phyloP scores from a whole-genome alignment of 805 yeast genomes.

The Myxozyma lipomycoides region DNA sequence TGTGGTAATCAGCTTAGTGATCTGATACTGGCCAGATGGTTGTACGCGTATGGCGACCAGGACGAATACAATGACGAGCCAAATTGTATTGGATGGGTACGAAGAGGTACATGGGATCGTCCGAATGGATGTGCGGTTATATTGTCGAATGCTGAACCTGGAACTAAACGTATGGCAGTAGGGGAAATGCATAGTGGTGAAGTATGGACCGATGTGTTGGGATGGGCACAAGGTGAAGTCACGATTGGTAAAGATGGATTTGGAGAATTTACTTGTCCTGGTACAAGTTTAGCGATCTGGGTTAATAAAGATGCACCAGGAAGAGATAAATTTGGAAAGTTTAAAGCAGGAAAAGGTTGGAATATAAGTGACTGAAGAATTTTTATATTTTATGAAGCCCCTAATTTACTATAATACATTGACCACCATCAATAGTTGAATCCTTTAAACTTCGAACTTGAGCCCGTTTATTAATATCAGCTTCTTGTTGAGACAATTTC shows the following conservation, averaged over 20 bases:
- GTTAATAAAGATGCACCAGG: conserved; percentile 18
- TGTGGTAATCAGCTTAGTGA: conserved; percentile 26
- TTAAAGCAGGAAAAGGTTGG: conserved; percentile 7
- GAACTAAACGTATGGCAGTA: conserved; percentile 23
- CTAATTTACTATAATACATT: conserved; percentile 5
- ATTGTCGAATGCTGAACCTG: conserved; percentile 20
- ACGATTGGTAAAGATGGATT: conserved; percentile 22
- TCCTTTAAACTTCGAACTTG: conserved; percentile 18
- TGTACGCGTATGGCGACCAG: conserved; percentile 26
- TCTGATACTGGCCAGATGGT: conserved; percentile 18
- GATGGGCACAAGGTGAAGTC: conserved; percentile 19
- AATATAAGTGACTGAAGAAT: background rate
- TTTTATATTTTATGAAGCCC: no score
- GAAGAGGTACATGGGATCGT: conserved; percentile 25
- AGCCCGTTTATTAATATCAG: conserved; percentile 11
- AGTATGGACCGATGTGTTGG: conserved; percentile 25
- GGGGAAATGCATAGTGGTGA: conserved; percentile 21
- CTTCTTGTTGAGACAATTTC: conserved; percentile 9
- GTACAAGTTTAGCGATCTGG: conserved; percentile 21
- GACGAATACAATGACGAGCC: conserved; percentile 22
- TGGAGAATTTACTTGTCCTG: conserved; percentile 21
- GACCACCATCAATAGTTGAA: conserved; percentile 10
- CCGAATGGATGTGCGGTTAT: conserved; percentile 22
- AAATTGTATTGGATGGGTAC: conserved; percentile 27
- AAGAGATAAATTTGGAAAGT: conserved; percentile 16